Evolutionary conservation across 371 early-diverging fungal species (phyloP).

Genomic region (Thermomucor indicae-seudaticae): DNA sequence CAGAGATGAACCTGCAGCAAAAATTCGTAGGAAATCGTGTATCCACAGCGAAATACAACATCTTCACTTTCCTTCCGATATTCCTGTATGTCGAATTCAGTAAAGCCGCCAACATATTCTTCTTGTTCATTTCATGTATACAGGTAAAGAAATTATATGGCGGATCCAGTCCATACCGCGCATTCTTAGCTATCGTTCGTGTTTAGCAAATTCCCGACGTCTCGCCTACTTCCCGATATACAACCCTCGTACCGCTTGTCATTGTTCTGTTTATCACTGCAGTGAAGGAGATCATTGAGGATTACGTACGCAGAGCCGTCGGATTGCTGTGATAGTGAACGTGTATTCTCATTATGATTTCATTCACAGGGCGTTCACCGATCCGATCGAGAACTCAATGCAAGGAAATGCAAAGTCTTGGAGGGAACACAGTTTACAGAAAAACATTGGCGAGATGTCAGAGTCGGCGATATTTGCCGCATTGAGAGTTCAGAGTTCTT

Average conservation of each 20-base stretch:
- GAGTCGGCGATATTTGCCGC: conserved; percentile 90
- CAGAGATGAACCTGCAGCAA: conserved; percentile 61
- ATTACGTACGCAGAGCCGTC: conserved; percentile 77
- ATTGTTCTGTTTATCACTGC: conserved; percentile 92
- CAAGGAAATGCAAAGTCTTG: conserved; percentile 66
- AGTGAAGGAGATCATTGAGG: conserved; percentile 95
- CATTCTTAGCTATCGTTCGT: not conserved
- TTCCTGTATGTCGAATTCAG: conserved; percentile 93
- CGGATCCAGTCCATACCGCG: too few species aligned
- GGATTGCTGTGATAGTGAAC: not conserved
- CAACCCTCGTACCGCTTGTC: conserved; percentile 89
- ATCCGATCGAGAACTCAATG: conserved; percentile 76
- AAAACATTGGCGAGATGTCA: conserved; percentile 70
- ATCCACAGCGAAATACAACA: conserved; percentile 89
- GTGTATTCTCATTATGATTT: too few species aligned
- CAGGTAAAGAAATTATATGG: conserved; percentile 51
- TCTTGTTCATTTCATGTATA: conserved; percentile 82
- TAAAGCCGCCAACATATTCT: conserved; percentile 94
- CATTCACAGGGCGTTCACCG: conserved; percentile 54
- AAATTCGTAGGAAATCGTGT: conserved; percentile 79
- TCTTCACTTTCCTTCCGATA: conserved; percentile 85
- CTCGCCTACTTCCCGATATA: conserved; percentile 81
- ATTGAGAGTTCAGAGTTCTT: conserved; percentile 83
- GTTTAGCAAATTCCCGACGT: conserved; percentile 78
- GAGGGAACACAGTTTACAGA: conserved; percentile 60